Evolutionary conservation across 148 eudicot species (phyloP).

Genomic region (Fagopyrum esculentum): DNA sequence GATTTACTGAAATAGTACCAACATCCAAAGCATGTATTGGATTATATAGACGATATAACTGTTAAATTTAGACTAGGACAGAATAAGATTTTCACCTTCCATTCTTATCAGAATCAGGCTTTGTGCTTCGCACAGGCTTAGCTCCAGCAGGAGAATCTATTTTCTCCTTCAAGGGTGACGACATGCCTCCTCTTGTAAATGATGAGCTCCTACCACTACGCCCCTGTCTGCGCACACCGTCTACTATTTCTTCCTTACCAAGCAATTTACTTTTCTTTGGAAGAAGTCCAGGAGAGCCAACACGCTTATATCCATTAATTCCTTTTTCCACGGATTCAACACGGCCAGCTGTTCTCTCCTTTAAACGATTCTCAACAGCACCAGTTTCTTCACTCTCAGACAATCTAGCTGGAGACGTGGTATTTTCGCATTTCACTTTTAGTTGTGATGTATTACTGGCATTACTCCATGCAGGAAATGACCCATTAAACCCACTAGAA

Average conservation of each 20-base stretch:
- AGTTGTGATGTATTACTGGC: slow-evolving; percentile 38
- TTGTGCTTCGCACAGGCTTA: slow-evolving; percentile 52
- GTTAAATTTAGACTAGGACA: background rate
- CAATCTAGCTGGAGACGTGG: slow-evolving; percentile 57
- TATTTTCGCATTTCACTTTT: slow-evolving; percentile 55
- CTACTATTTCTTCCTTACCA: slow-evolving; percentile 51
- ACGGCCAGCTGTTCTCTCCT: slow-evolving; percentile 42
- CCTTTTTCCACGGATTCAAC: slow-evolving; percentile 47
- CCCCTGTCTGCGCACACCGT: slow-evolving; percentile 70
- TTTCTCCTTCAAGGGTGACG: slow-evolving; percentile 62
- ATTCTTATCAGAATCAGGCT: slow-evolving; percentile 73
- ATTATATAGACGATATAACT: slow-evolving; percentile 3
- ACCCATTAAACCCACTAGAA: slow-evolving; percentile 37
- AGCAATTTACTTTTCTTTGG: slow-evolving; percentile 57
- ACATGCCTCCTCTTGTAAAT: slow-evolving; percentile 44
- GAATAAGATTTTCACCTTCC: slow-evolving; percentile 46
- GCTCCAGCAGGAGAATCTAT: slow-evolving; percentile 43
- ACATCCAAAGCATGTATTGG: slow-evolving; percentile 13
- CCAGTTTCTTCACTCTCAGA: slow-evolving; percentile 77
- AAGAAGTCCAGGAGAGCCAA: slow-evolving; percentile 36
- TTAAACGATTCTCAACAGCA: slow-evolving; percentile 46
- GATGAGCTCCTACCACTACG: slow-evolving; percentile 74
- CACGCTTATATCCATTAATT: slow-evolving; percentile 36
- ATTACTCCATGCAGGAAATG: slow-evolving; percentile 40
- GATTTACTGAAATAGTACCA: slow-evolving; percentile 52